Conservation (phyloP, 2,329 filamentous ascomycete species). For the Trichoderma afroharzianum region DNA sequence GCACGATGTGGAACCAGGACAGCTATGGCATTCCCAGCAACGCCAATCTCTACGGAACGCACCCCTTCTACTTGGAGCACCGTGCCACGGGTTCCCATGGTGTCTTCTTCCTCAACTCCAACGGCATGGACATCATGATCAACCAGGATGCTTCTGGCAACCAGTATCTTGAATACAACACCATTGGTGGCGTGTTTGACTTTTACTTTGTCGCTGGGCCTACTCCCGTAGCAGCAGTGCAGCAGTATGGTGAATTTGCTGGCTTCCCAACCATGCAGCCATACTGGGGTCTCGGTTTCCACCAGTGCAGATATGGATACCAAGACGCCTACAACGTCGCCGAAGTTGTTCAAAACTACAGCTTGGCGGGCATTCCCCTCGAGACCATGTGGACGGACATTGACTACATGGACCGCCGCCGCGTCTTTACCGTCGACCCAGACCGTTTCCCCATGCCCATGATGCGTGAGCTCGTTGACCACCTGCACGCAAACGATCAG, state of each 20-base stretch:
- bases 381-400: constrained; percentile 76
- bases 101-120: constrained; percentile 72
- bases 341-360: constrained; percentile 65
- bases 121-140: constrained; percentile 71
- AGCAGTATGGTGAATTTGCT: constrained; percentile 64
- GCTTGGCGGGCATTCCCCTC: constrained; percentile 60
- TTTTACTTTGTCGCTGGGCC: constrained; percentile 77
- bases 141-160: constrained; percentile 54
- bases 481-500: constrained; percentile 64
- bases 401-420: constrained; percentile 60
- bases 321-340: constrained; percentile 65
- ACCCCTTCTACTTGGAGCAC: constrained; percentile 72
- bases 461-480: constrained; percentile 62
- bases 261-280: constrained; percentile 75
- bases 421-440: constrained; percentile 61
- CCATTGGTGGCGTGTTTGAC: constrained; percentile 73
- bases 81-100: constrained; percentile 56
- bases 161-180: constrained; percentile 78
- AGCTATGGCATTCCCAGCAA: constrained; percentile 59
- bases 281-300: constrained; percentile 78
- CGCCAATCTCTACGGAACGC: constrained; percentile 69
- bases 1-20: constrained; percentile 70
- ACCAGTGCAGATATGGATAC: constrained; percentile 84
- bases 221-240: constrained; percentile 62
- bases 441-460: constrained; percentile 62